Evolutionary conservation across 1,284 basidiomycete species (phyloP).

Genomic region (Rhodotorula sp.): DNA sequence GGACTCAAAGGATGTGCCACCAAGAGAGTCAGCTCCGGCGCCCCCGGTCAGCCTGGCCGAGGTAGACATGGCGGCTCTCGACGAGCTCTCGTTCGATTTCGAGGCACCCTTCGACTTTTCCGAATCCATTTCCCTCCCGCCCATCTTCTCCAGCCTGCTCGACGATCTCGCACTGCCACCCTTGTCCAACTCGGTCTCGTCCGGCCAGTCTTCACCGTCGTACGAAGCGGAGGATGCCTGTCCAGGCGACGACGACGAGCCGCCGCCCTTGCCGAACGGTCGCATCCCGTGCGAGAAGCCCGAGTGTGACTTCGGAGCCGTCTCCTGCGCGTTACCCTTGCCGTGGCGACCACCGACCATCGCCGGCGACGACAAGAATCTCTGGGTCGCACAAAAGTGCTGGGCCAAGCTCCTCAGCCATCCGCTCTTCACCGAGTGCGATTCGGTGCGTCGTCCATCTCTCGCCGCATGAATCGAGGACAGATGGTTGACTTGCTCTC

Average conservation of each 20-base stretch:
- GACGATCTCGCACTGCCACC: not conserved
- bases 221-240: constrained; percentile 4
- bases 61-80: not conserved
- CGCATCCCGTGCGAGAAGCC: constrained; percentile 41
- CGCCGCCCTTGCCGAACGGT: constrained; percentile 11
- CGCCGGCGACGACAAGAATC: constrained; percentile 24
- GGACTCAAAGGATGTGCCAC: not conserved
- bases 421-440: constrained; percentile 35
- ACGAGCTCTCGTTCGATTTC: constrained; percentile 29
- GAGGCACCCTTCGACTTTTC: constrained; percentile 40
- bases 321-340: constrained; percentile 30
- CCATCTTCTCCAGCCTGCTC: constrained; percentile 24
- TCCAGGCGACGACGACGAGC: constrained; percentile 30
- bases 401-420: constrained; percentile 41
- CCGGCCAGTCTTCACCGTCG: too few species aligned
- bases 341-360: constrained; percentile 38
- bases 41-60: not conserved
- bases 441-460: constrained; percentile 15
- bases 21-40: not conserved
- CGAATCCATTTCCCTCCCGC: constrained; percentile 29
- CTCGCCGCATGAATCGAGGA: too few species aligned
- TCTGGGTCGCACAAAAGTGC: constrained; percentile 38
- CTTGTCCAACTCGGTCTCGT: not conserved
- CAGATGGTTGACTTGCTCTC: not conserved
- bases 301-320: constrained; percentile 37